Base-by-base conservation (phyloP, 2,329 filamentous ascomycete genomes). In the Fusarium fracticaudum region DNA sequence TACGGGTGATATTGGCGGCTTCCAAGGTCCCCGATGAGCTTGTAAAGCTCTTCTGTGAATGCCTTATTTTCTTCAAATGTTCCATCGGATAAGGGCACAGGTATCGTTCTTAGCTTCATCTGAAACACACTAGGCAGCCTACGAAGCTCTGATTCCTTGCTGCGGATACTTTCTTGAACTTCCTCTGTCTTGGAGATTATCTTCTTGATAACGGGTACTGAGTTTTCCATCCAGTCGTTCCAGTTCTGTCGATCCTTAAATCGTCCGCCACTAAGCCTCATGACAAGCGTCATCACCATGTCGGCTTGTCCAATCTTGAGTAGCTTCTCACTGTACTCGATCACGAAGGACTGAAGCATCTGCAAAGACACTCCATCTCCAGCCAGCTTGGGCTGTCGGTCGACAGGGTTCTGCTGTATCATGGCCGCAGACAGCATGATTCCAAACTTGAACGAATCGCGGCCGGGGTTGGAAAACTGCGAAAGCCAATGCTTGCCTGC, bases 401-500 rank as follows among this genome's bases (percentile, higher is more conserved):
- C 43, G 6, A 35, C 20, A 33, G n/a, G 37, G 10, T 58, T 54
- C n/a, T 31, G 29, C 33, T 66, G 73, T n/a, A 72, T 20, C 18
- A 37, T 43, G 13, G 22, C 8, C 12, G 69, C 74, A 40, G 55
- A 57, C 37, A 67, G 18, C 0, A 45, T 54, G 44, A 73, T 20
- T 9, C 54, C 73, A 22, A 60, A 54, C 7, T 40, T 37, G 38
- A 72, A 64, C 8, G 60, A 51, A 3, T 57, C 14, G 10, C 20
- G 14, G 1, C 58, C 48, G 18, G 55, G 13, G 24, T 72, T 71
- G 13, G 64, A 69, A 35, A 74, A 79, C n/a, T 78, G 73, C 4
- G 70, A 37, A 9, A 79, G 60, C 81, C 81, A 83, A 48, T 83
- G 81, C 47, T 72, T 73, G 2, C 79, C 80, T 0, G 73, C 75